These are phyloP conservation scores for Zygosaccharomyces sapae DNA, from an alignment of 1,139 yeast genomes.

Conservation along the genomic window DNA sequence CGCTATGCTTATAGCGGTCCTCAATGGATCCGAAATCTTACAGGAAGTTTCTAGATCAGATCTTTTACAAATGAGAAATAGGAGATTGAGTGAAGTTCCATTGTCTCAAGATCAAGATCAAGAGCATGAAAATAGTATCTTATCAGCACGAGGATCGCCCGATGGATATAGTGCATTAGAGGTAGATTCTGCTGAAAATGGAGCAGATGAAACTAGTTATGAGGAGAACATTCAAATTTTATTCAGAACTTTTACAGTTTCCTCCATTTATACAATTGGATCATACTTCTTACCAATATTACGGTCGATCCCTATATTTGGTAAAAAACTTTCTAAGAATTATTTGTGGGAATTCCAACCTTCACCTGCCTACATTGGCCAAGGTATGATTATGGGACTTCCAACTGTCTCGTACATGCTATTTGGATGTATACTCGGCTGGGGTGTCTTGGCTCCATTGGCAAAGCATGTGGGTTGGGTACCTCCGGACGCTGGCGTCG, in stretches of 20 bases:
- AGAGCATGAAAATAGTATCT: slow-evolving; percentile 2
- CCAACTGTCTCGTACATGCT: slow-evolving; percentile 90
- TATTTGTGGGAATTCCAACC: slow-evolving; percentile 90
- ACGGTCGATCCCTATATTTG: slow-evolving; percentile 71
- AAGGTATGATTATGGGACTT: slow-evolving; percentile 95
- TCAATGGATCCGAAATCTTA: slow-evolving; percentile 63
- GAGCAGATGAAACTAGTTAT: slow-evolving; percentile 39
- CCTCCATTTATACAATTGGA: slow-evolving; percentile 66
- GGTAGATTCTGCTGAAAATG: slow-evolving; percentile 13
- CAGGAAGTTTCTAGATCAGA: slow-evolving; percentile 40
- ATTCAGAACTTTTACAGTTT: slow-evolving; percentile 55
- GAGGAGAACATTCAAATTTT: slow-evolving; percentile 56
- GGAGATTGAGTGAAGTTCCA: slow-evolving; percentile 29
- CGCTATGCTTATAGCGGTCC: slow-evolving; percentile 82
- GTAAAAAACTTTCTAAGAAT: slow-evolving; percentile 52
- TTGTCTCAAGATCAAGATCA: slow-evolving; percentile 24
- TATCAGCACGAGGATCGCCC: slow-evolving; percentile 8
- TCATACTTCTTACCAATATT: slow-evolving; percentile 72
- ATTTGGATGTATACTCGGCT: slow-evolving; percentile 82
- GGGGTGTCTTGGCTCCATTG: slow-evolving; percentile 85
- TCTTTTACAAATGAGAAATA: slow-evolving; percentile 27
- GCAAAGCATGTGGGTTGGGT: slow-evolving; percentile 67
- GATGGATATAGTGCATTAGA: slow-evolving; percentile 11
- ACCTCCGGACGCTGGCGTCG: slow-evolving; percentile 73
- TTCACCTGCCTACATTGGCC: slow-evolving; percentile 95